These are phyloP conservation scores for Candida coquimbonensis DNA, from an alignment of 805 yeast genomes.

Conservation along the genomic window DNA sequence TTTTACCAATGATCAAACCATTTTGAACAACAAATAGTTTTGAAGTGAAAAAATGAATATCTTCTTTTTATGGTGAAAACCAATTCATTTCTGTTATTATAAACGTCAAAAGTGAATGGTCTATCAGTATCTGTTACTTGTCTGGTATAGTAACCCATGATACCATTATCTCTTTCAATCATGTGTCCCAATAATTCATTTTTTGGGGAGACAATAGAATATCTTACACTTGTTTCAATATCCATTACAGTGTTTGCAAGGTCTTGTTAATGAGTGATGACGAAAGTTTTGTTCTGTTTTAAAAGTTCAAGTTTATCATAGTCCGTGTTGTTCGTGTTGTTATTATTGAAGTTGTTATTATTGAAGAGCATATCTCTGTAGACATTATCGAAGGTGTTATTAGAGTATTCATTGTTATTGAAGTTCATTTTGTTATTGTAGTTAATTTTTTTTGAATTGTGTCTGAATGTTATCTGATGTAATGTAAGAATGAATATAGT, in stretches of 20 bases:
- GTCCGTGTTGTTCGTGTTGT: too few species aligned
- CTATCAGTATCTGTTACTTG: not conserved
- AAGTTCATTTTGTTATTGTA: too few species aligned
- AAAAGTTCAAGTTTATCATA: too few species aligned
- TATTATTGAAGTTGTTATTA: too few species aligned
- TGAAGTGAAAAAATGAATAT: not conserved
- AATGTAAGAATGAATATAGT: too few species aligned
- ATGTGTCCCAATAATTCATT: not conserved
- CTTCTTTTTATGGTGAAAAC: not conserved
- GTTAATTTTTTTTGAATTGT: too few species aligned
- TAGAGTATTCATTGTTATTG: too few species aligned
- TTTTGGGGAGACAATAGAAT: not conserved
- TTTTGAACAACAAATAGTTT: not conserved
- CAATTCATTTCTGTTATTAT: not conserved
- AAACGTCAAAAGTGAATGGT: not conserved
- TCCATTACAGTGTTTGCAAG: not conserved
- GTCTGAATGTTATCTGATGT: too few species aligned
- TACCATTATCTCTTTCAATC: not conserved
- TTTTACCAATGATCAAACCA: conserved; percentile 1
- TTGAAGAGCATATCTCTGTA: too few species aligned
- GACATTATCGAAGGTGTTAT: too few species aligned
- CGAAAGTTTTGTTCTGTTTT: not conserved
- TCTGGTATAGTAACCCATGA: not conserved
- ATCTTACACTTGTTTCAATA: not conserved
- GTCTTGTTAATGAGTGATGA: not conserved